Base-by-base conservation (phyloP, 2,329 filamentous ascomycete species). In the Alternaria gaisen region DNA sequence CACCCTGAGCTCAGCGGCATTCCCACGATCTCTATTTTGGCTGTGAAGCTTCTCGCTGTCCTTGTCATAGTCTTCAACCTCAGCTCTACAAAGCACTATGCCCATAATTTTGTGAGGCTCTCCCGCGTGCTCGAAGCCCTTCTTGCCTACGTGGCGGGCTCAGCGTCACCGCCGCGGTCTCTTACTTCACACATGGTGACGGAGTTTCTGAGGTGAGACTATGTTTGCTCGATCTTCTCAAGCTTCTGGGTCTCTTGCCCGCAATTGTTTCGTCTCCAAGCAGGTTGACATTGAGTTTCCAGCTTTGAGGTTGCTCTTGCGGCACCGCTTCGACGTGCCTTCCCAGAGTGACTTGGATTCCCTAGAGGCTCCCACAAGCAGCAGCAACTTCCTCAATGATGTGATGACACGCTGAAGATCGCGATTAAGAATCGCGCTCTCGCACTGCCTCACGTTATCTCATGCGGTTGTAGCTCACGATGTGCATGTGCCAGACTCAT, bases 401-500 rank as follows among this genome's bases (percentile, higher is more conserved):
- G 28, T 16, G 41, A 22, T 52, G 46, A 52, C 54, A 30, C n/a
- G 16, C n/a, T 12, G 28, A 44, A 42, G 34, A 5, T 28, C 10
- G 38, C 30, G 11, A 22, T 42, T 43, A 36, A 20, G 18, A 12
- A 28, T 36, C 8, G 32, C 14, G 36, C 51, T 50, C 30, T 16
- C 36, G 28, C 10, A 36, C 34, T 11, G 46, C 30, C 20, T 6
- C 30, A 1, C 20, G 34, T 48, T 3, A n/a, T 20, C 18, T 30
- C 36, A 50, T 22, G 36, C 43, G 51, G 30, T 43, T 51, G 12
- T 16, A 44, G 22, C 30, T 30, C 38, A 47, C 20, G 26, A 32
- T 26, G 24, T 16, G 20, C 57, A 60, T 51, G 38, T 56, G 44
- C 10, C 53, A 20, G 34, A 32, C 32, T 41, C 53, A 32, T 47